Base-by-base conservation (phyloP, 2,329 filamentous ascomycete genomes). In the Claviceps sp. region DNA sequence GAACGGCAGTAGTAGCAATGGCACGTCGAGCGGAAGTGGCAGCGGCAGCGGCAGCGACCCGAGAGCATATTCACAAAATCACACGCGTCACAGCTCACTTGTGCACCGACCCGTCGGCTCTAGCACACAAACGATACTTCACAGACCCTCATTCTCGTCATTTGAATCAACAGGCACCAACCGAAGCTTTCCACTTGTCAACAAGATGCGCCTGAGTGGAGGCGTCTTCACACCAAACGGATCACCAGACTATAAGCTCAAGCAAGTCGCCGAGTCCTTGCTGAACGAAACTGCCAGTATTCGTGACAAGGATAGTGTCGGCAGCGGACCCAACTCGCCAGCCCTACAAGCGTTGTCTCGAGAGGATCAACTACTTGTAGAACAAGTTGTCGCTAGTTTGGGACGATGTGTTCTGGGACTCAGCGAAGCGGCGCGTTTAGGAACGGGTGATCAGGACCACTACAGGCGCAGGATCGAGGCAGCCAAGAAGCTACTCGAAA, bases 381-480 rank as follows among this genome's bases (percentile, higher is more conserved):
- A 84, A 62, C 70, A 74, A 50, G 68, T 83, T 2, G 77, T 84
- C 24, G 78, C 74, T 1, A 77, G 74, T 56, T 67, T 84, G 0
- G 80, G 80, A 14, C 73, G 74, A 57, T 84, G 80, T 54, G 78
- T 84, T 1, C 63, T 82, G 8, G 77, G 73, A 34, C 59, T 84
- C 56, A 72, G 76, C 53, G 73, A 85, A 67, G 67, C 73, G 50
- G 71, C 78, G 57, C 68, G 69, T 57, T 68, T 76, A 53, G 74
- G 74, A 59, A 68, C 78, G 55, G 78, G 87, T 58, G 77, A 75
- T 48, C 74, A 82, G 53, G 73, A 83, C 51, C 73, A 84, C 54
- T 81, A 86, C 65, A 74, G 88, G 54, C 73, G 85, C 56, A 76
- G 85, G 58, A 75, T 95, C 49, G 87, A 94, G 58, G 79, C 81